Conservation (phyloP, 2,329 filamentous ascomycete species). For the Fusarium scirpi region DNA sequence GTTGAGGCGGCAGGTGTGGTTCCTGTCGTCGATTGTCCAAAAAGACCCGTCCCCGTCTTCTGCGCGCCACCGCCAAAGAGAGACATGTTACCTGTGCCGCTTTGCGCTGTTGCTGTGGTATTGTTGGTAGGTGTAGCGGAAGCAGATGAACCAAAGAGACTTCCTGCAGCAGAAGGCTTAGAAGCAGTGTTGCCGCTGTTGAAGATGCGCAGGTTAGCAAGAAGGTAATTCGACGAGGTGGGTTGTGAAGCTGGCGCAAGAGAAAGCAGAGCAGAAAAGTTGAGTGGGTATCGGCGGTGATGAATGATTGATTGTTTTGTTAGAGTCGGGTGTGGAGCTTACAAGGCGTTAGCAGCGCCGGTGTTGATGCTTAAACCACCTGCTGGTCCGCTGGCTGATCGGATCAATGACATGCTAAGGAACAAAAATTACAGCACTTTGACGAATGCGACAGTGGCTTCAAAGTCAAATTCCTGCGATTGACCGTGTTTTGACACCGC, state of each 20-base stretch:
- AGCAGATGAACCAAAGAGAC: constrained; percentile 54
- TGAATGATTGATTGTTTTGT: constrained; percentile 40
- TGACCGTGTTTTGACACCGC: constrained; percentile 39
- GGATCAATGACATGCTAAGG: constrained; percentile 61
- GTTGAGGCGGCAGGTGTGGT: constrained; percentile 37
- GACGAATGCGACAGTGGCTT: constrained; percentile 39
- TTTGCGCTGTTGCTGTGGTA: constrained; percentile 45
- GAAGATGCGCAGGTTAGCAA: constrained; percentile 33
- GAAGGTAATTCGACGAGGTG: constrained; percentile 2
- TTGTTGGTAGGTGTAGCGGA: constrained; percentile 37
- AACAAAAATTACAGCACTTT: constrained; percentile 21
- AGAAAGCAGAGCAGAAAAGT: constrained; percentile 11
- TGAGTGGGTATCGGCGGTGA: constrained; percentile 31
- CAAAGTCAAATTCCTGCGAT: constrained; percentile 35
- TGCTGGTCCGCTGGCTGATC: constrained; percentile 70
- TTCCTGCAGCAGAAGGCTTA: constrained; percentile 52
- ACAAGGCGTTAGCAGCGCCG: constrained; percentile 66
- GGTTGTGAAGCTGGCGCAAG: constrained; percentile 9
- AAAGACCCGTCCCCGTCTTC: constrained; percentile 47
- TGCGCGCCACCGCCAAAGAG: constrained; percentile 45
- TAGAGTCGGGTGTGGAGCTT: constrained; percentile 46
- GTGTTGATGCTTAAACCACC: constrained; percentile 74
- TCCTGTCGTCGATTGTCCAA: constrained; percentile 47
- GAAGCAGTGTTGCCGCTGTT: constrained; percentile 45
- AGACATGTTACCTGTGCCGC: constrained; percentile 50